Evolutionary conservation across 1,284 basidiomycete species (phyloP).

Genomic region (Heterobasidion parviporum): DNA sequence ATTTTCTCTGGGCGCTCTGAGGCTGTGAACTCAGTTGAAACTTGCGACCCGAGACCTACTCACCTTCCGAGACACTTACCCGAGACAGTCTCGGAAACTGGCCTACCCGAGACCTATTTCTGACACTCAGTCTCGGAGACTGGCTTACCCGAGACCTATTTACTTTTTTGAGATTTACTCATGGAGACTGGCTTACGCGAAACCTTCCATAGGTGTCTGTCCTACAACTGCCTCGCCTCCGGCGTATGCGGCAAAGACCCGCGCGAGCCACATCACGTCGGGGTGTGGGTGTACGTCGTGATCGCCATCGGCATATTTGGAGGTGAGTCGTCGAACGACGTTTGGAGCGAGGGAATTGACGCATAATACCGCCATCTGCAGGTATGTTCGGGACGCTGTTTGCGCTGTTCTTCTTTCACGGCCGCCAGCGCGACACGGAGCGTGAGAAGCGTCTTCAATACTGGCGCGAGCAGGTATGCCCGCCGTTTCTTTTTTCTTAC

Average conservation of each 20-base stretch:
- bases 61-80: no score
- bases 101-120: no score
- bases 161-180: background rate
- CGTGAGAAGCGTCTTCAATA: slow-evolving; percentile 78
- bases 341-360: background rate
- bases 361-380: slow-evolving; percentile 17
- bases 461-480: slow-evolving; percentile 74
- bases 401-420: slow-evolving; percentile 63
- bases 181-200: no score
- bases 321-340: slow-evolving; percentile 33
- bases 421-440: slow-evolving; percentile 63
- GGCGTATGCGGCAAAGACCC: slow-evolving; percentile 56
- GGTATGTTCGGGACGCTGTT: slow-evolving; percentile 66
- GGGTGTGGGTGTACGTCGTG: slow-evolving; percentile 62
- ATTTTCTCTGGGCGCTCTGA: slow-evolving; percentile 1
- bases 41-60: no score
- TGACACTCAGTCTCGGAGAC: no score
- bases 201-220: slow-evolving; percentile 48
- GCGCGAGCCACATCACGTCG: slow-evolving; percentile 56
- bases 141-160: background rate
- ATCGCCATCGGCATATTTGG: slow-evolving; percentile 68
- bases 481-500: background rate
- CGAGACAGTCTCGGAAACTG: no score
- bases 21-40: background rate
- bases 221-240: slow-evolving; percentile 65